Base-by-base conservation (phyloP, 2,329 filamentous ascomycete species). In the Camillea tinctor region DNA sequence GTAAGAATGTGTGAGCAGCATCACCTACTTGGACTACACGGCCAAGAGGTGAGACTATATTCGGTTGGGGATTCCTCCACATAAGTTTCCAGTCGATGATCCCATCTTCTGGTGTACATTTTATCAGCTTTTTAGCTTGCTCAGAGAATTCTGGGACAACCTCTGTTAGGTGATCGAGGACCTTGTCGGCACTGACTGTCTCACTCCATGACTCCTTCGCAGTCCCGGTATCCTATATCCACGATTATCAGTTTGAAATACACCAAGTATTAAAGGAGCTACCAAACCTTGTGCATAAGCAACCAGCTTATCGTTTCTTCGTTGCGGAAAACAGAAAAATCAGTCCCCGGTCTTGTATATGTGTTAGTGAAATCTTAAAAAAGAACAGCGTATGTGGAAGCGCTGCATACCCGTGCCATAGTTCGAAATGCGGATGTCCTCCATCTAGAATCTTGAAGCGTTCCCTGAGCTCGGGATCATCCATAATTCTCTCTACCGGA, bases 31-130 rank as follows among this genome's bases (percentile, higher is more conserved):
- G 71, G 11, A 74, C 60, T 11, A 75, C 67, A 6, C 69, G 69
- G 4, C 61, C 72, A 1, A 57, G 58, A 2, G 61, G 64, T 7
- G 71, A 74, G 2, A 66, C 64, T 69, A 69, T 74, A 9, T 68
- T 64, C 1, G 65, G 64, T 40, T 70, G 70, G 7, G 72, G 72
- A 58, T 75, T 67, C 4, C 73, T 69, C 72, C 69, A 74, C 52
- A 68, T 62, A 23, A 75, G 66, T 60, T 69, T 66, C 66, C 72
- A 75, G 58, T 74, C 78, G 64, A 82, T 75, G 53, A 81, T 77
- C 22, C 57, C 58, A 9, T 58, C 56, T 4, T 56, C 49, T 0
- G 64, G 69, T 8, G 65, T 65, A 17, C 24, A 60, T 23, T 48
- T 62, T 26, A 65, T 60, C 17, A 68, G 59, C 20, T 52, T 55